These are phyloP conservation scores for Podospora conica DNA, from an alignment of 495 filamentous ascomycete genomes.

Conservation along the genomic window DNA sequence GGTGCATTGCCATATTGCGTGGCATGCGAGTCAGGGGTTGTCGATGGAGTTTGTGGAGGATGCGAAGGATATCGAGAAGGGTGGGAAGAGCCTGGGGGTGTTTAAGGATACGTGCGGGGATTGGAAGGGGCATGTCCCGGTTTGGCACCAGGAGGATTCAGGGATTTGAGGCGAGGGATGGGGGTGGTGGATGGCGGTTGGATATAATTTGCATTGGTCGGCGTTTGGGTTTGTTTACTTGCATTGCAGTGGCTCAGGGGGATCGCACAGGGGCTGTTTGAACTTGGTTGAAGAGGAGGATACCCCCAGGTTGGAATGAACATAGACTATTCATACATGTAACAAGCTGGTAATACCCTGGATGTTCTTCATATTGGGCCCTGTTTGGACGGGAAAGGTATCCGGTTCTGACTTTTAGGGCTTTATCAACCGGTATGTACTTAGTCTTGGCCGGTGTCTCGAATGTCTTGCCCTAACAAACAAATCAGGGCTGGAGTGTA, in stretches of 20 bases:
- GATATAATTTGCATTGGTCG: background rate
- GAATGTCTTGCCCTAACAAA: too few relatives aligned
- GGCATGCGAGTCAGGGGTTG: conserved; percentile 22
- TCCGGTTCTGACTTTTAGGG: too few relatives aligned
- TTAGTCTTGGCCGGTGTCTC: too few relatives aligned
- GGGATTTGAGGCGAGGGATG: conserved; percentile 11
- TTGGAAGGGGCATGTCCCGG: conserved; percentile 1
- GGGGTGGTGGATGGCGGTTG: background rate
- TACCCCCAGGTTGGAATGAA: background rate
- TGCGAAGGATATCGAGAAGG: background rate
- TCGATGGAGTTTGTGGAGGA: conserved; percentile 19
- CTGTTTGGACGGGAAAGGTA: too few relatives aligned
- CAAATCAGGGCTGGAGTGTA: too few relatives aligned
- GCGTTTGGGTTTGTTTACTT: background rate
- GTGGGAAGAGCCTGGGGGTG: background rate
- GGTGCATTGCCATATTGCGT: conserved; percentile 24
- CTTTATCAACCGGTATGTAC: too few relatives aligned
- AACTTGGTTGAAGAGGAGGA: background rate
- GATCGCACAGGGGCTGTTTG: background rate
- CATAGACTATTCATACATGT: too few relatives aligned
- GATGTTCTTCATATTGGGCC: too few relatives aligned
- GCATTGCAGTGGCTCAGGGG: background rate
- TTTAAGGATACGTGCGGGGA: conserved; percentile 4
- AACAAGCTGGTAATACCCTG: too few relatives aligned
- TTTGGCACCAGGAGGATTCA: conserved; percentile 17